phyloP scores from a whole-genome alignment of 176 grass and related monocot species.

The Triticum aestivum region DNA sequence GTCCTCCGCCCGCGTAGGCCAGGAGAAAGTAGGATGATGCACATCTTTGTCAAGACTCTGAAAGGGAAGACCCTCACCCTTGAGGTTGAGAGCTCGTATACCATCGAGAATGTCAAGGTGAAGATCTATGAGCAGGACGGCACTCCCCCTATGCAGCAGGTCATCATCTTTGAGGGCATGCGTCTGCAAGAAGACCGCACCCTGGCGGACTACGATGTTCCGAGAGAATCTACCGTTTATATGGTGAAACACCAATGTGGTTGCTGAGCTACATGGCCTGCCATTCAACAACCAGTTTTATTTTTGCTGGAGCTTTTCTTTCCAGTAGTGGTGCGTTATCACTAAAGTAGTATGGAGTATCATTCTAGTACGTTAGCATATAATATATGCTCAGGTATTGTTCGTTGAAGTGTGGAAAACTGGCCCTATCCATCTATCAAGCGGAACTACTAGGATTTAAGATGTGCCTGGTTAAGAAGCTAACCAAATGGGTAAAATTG shows the following conservation, averaged over 20 bases:
- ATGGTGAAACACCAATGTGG: background rate
- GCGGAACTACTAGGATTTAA: too few relatives aligned
- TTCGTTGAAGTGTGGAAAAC: too few relatives aligned
- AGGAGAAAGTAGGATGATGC: background rate
- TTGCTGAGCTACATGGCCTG: background rate
- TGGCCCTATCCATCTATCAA: too few relatives aligned
- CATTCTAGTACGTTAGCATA: too few relatives aligned
- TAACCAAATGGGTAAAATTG: too few relatives aligned
- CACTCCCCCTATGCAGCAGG: too few relatives aligned
- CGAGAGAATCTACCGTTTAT: background rate
- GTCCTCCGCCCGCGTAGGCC: background rate
- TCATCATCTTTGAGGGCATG: too few relatives aligned
- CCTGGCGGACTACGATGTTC: background rate
- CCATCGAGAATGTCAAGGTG: background rate
- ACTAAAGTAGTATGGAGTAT: background rate
- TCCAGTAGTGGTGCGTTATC: background rate
- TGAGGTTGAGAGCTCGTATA: background rate
- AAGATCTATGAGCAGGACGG: background rate
- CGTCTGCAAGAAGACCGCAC: background rate
- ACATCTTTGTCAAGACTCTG: background rate
- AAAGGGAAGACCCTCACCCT: background rate
- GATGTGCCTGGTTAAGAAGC: too few relatives aligned
- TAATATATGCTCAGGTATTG: too few relatives aligned
- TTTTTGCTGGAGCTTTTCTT: background rate
- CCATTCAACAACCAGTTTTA: background rate